A percentile compares a stretch with the other conserved stretches of the same genome.
Conservation (phyloP, 2,329 filamentous ascomycete species). For the Fusarium nygamai region DNA sequence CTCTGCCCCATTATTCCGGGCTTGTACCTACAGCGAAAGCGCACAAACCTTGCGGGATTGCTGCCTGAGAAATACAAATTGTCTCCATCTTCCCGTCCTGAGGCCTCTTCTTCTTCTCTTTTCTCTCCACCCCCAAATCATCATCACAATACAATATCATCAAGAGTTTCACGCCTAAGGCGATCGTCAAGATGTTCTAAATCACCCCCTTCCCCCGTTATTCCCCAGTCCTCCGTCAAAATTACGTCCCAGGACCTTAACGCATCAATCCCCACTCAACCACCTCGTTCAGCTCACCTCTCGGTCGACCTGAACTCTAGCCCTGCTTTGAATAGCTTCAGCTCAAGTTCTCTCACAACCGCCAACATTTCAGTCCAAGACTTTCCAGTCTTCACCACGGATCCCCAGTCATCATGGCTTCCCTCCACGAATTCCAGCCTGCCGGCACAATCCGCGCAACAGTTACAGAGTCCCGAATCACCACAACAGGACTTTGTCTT, state of each 20-base stretch:
- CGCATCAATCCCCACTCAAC: constrained; percentile 59
- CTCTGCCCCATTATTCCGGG: constrained; percentile 35
- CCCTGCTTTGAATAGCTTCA: constrained; percentile 66
- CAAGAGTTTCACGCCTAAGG: constrained; percentile 48
- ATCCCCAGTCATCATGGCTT: constrained; percentile 84
- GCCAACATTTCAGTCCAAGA: constrained; percentile 72
- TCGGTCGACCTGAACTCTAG: constrained; percentile 75
- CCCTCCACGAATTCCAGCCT: constrained; percentile 72
- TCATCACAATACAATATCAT: constrained; percentile 46
- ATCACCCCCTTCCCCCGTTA: constrained; percentile 52
- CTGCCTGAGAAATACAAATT: constrained; percentile 61
- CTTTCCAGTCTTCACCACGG: constrained; percentile 83
- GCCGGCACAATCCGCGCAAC: constrained; percentile 70
- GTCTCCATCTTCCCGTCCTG: constrained; percentile 42
- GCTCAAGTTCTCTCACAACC: constrained; percentile 66
- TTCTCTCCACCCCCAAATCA: constrained; percentile 49
- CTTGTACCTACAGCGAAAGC: constrained; percentile 19
- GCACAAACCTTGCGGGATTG: constrained; percentile 45
- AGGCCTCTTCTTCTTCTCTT: constrained; percentile 45
- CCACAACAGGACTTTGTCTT: constrained; percentile 81
- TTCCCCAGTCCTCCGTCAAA: constrained; percentile 57
- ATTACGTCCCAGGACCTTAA: constrained; percentile 61
- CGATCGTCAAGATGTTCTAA: constrained; percentile 69
- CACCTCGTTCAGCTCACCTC: constrained; percentile 59
- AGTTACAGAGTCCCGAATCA: constrained; percentile 60